Conservation (phyloP, 2,329 filamentous ascomycete genomes). For the Clarireedia monteithiana region DNA sequence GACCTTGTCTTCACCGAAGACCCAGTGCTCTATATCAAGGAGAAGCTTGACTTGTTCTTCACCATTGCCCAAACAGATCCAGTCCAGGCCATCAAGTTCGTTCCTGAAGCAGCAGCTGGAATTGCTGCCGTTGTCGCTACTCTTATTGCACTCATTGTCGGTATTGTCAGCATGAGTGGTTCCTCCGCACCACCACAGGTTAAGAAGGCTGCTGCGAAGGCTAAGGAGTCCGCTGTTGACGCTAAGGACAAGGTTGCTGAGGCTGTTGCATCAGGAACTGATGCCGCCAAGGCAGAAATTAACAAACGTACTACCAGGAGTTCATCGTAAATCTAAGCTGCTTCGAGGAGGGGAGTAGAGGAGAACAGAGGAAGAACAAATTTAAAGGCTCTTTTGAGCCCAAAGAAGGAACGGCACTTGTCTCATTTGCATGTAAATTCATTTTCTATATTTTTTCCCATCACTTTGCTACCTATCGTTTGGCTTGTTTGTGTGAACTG, state of each 20-base stretch:
- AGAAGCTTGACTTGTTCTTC: slow-evolving; percentile 90
- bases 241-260: slow-evolving; percentile 66
- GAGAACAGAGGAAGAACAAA: neutral
- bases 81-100: slow-evolving; percentile 74
- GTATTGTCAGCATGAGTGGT: slow-evolving; percentile 55
- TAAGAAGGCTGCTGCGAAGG: slow-evolving; percentile 61
- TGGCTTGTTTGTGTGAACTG: neutral
- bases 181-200: slow-evolving; percentile 60
- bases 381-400: neutral
- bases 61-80: slow-evolving; percentile 74
- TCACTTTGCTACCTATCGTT: neutral
- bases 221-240: slow-evolving; percentile 65
- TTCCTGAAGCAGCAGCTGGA: slow-evolving; percentile 84
- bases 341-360: too few relatives aligned
- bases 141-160: slow-evolving; percentile 62
- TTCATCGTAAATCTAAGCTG: slow-evolving; percentile 17
- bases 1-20: slow-evolving; percentile 87
- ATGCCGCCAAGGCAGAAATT: slow-evolving; percentile 58
- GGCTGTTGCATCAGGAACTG: slow-evolving; percentile 53
- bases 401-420: neutral
- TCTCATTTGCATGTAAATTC: neutral
- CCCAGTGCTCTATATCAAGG: slow-evolving; percentile 77
- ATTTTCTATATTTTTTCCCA: neutral
- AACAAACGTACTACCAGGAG: slow-evolving; percentile 28
- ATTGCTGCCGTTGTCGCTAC: slow-evolving; percentile 64